Evolutionary conservation across 2,329 filamentous ascomycete genomes (phyloP).

Genomic region (Westerdykella sp.): DNA sequence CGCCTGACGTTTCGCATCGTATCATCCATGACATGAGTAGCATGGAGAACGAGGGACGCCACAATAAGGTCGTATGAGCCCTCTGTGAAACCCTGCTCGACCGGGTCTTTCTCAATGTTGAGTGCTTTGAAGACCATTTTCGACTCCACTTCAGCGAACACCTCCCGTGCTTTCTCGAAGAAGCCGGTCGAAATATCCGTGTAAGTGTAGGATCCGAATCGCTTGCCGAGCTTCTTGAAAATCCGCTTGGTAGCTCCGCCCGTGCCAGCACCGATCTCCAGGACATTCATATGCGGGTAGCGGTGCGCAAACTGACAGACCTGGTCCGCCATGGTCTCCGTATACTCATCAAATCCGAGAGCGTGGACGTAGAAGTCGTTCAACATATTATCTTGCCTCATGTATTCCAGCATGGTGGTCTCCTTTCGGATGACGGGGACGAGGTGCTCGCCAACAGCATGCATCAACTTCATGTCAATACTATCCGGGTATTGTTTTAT

Average conservation of each 20-base stretch:
- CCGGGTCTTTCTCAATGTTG: conserved; percentile 1
- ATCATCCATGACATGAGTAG: conserved; percentile 2
- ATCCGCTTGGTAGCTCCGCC: conserved; percentile 7
- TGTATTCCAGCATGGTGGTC: not conserved
- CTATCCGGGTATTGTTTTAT: not conserved
- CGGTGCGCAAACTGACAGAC: not conserved
- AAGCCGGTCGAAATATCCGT: conserved; percentile 6
- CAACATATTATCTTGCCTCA: conserved; percentile 3
- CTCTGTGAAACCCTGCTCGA: conserved; percentile 2
- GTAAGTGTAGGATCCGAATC: conserved; percentile 7
- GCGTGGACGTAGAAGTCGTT: conserved; percentile 3
- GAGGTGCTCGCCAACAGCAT: conserved; percentile 4
- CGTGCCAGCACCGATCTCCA: conserved; percentile 10
- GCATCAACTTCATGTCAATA: conserved; percentile 5
- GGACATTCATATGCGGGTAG: conserved; percentile 6
- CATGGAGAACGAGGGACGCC: conserved; percentile 8
- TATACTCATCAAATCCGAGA: conserved; percentile 1
- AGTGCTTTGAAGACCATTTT: conserved; percentile 3
- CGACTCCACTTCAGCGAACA: conserved; percentile 1
- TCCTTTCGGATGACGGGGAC: not conserved
- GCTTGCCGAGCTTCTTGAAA: not conserved
- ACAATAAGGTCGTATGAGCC: conserved; percentile 11
- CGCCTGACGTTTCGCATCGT: conserved; percentile 5
- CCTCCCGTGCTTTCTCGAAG: conserved; percentile 3
- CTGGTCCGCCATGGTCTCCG: not conserved